A percentile compares a stretch with the other conserved stretches of the same genome.
Conservation (phyloP, 768 basidiomycete species). For the Amylocystis lapponica region DNA sequence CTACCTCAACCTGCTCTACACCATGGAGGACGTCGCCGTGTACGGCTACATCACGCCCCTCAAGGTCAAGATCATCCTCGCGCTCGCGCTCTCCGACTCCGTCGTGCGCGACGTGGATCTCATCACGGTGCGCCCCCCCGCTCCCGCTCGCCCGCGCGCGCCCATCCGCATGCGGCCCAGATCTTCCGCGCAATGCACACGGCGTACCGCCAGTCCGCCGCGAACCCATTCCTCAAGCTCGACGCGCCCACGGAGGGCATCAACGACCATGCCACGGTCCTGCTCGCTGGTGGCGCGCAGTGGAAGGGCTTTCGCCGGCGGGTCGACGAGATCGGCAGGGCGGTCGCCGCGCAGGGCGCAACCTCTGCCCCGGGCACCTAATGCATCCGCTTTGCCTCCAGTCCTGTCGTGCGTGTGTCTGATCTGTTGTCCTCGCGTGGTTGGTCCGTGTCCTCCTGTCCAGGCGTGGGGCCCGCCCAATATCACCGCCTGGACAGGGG, state of each 20-base stretch:
- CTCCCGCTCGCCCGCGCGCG: background rate
- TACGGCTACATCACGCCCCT: conserved; percentile 90
- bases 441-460: conserved; percentile 14
- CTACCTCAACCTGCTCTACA: conserved; percentile 80
- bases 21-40: conserved; percentile 90
- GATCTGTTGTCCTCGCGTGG: background rate
- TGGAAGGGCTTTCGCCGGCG: conserved; percentile 66
- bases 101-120: conserved; percentile 79
- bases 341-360: conserved; percentile 37
- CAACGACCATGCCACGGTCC: conserved; percentile 48
- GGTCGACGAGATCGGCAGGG: conserved; percentile 70
- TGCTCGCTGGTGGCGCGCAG: conserved; percentile 55
- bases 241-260: conserved; percentile 41
- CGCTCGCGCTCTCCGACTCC: conserved; percentile 73
- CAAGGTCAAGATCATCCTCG: conserved; percentile 82
- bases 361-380: background rate
- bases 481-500: conserved; percentile 11
- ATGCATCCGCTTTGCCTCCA: background rate
- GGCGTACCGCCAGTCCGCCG: conserved; percentile 76
- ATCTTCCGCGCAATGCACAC: conserved; percentile 87
- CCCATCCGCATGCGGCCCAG: conserved; percentile 42
- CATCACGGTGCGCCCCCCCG: conserved; percentile 47
- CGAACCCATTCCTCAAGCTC: conserved; percentile 83
- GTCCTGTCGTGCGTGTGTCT: background rate
- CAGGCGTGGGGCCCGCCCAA: conserved; percentile 10